Evolutionary conservation across 257 asterid species (phyloP), one percentile per base, ranked within the genome.

Genomic region (Dorcoceras hygrometricum): DNA sequence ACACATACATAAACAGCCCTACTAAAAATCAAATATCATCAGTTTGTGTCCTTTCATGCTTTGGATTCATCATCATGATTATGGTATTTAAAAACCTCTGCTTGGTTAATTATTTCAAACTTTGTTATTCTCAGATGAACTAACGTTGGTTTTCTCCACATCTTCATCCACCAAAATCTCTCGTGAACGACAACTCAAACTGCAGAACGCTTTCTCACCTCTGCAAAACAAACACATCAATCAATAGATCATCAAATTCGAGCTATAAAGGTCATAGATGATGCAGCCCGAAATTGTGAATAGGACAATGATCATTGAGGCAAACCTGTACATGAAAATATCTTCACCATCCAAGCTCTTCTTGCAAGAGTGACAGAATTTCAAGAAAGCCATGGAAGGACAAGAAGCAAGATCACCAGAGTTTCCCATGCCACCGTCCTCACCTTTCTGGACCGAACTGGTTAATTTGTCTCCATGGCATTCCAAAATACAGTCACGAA

Each of bases 141-240:
- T 56, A 3, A 54, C 59, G 66, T 71, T 61, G 36, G 57, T 67
- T 48, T 79, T 73, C 73, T 85, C 93, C 84, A 57, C 79, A 74
- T 82, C 86, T 76, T 86, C 96, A 10, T 93, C 97, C 29, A 78
- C 70, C 80, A 86, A 80, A 72, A 94, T 88, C 79, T 74, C 95
- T 80, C 64, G 76, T 26, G 87, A 68, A 10, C 99, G 90, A 84
- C 99, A 94, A 67, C 25, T 59, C 19, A 66, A 57, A 66, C 99
- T 94, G 89, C 99, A 94, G 77, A 94, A 94, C 3, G 97, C 94
- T 67, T 81, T 86, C 84, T 88, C 98, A 8, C 95, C 95, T 70
- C 97, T 90, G 90, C 75, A 66, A 12, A 32, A n/a, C 23, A 72
- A 26, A 70, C 34, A 66, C 69, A 79, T 53, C 28, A 71, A 51